Evolutionary conservation across 345 rosid genomes (phyloP).

Genomic region (Rhodamnia argentea): DNA sequence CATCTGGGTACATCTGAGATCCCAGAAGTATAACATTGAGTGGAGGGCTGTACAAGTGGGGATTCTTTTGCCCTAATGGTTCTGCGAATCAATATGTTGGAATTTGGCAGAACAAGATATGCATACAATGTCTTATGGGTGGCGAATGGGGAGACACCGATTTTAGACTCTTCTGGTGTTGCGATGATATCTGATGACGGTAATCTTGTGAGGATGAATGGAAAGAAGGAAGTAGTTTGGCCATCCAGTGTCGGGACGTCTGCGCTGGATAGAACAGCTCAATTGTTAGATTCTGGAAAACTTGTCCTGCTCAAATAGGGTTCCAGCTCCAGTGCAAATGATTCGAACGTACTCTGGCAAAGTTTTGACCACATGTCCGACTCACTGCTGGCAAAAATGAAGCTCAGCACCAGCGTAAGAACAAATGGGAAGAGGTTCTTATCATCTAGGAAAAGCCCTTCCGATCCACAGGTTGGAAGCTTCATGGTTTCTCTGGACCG

Average conservation of each 20-base stretch:
- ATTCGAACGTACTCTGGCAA: slow-evolving; percentile 30
- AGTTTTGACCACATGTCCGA: slow-evolving; percentile 39
- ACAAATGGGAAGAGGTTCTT: background rate
- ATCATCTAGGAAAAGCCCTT: slow-evolving; percentile 15
- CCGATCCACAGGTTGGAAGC: slow-evolving; percentile 21
- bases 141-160: slow-evolving; percentile 35
- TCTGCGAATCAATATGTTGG: slow-evolving; percentile 36
- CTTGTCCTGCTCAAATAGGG: slow-evolving; percentile 23
- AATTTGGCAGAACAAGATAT: slow-evolving; percentile 31
- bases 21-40: slow-evolving; percentile 23
- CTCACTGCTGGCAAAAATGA: slow-evolving; percentile 23
- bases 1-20: slow-evolving; percentile 24
- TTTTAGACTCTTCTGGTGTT: slow-evolving; percentile 36
- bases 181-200: slow-evolving; percentile 24
- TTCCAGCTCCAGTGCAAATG: background rate
- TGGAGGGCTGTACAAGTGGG: slow-evolving; percentile 21
- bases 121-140: slow-evolving; percentile 33
- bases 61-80: slow-evolving; percentile 43
- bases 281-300: slow-evolving; percentile 39
- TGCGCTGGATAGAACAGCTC: slow-evolving; percentile 6
- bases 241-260: slow-evolving; percentile 25
- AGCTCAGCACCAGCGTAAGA: background rate
- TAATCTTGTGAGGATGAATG: slow-evolving; percentile 23
- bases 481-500: slow-evolving; percentile 2
- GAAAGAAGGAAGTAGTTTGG: slow-evolving; percentile 24